These are phyloP conservation scores for Thielaviopsis ethacetica DNA, from an alignment of 2,329 filamentous ascomycete species.

Conservation along the genomic window DNA sequence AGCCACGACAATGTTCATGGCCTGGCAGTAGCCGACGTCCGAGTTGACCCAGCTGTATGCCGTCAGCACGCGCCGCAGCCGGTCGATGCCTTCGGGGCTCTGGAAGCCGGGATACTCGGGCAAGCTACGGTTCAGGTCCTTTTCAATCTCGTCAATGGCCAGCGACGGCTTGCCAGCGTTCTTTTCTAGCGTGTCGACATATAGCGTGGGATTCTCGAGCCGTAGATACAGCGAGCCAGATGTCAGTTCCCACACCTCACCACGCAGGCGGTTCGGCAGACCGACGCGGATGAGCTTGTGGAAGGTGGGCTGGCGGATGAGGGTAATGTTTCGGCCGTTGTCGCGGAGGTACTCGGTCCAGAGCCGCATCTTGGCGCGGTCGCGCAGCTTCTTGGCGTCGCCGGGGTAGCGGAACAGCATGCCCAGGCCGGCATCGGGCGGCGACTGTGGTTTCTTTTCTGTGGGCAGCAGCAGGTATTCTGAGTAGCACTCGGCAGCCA, in stretches of 20 bases:
- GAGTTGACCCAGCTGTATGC: conserved; percentile 96
- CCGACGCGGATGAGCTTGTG: conserved; percentile 95
- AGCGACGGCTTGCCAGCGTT: conserved; percentile 76
- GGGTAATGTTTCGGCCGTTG: conserved; percentile 80
- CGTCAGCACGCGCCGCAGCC: conserved; percentile 77
- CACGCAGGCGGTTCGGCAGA: conserved; percentile 77
- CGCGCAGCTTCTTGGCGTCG: conserved; percentile 81
- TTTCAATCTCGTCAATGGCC: conserved; percentile 97
- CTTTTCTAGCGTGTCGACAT: conserved; percentile 67
- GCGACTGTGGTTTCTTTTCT: conserved; percentile 25
- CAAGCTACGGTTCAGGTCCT: conserved; percentile 88
- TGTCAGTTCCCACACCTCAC: conserved; percentile 90
- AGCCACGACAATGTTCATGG: conserved; percentile 98
- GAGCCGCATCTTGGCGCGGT: conserved; percentile 90
- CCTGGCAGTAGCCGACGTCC: conserved; percentile 95
- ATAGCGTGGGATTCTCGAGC: conserved; percentile 70
- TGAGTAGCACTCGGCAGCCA: conserved; percentile 77
- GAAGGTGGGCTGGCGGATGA: conserved; percentile 91
- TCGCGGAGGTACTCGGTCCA: conserved; percentile 96
- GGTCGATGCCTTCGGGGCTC: conserved; percentile 83
- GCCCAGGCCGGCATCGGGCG: conserved; percentile 82
- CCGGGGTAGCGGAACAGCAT: conserved; percentile 90
- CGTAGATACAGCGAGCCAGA: conserved; percentile 83
- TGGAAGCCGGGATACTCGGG: conserved; percentile 97
- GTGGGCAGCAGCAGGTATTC: conserved; percentile 59